Evolutionary conservation across 352 stramenopile genomes (phyloP).

Genomic region (Phytophthora hibernalis): DNA sequence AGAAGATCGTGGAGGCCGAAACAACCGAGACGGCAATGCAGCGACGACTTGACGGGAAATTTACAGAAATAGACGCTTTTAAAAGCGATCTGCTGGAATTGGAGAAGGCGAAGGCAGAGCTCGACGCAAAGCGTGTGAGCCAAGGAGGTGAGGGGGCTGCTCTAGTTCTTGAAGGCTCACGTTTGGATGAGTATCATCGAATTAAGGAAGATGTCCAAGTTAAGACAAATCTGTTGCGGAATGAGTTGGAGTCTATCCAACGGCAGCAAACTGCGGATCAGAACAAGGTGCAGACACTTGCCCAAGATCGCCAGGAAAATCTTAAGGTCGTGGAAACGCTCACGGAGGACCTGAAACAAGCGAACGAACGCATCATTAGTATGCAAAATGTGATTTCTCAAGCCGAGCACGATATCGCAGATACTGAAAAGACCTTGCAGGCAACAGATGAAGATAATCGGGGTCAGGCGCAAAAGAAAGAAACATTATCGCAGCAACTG

Average conservation of each 20-base stretch:
- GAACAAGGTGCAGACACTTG: constrained; percentile 76
- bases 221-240: constrained; percentile 76
- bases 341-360: constrained; percentile 62
- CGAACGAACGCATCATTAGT: constrained; percentile 70
- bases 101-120: constrained; percentile 57
- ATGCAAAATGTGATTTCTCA: constrained; percentile 76
- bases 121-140: constrained; percentile 50
- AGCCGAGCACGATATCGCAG: constrained; percentile 63
- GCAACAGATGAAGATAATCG: constrained; percentile 70
- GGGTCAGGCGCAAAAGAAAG: constrained; percentile 64
- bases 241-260: constrained; percentile 73
- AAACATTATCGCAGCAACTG: constrained; percentile 70
- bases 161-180: constrained; percentile 66
- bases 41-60: constrained; percentile 86
- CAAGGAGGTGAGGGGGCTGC: constrained; percentile 53
- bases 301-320: constrained; percentile 78
- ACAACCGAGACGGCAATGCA: constrained; percentile 60
- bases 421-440: constrained; percentile 60
- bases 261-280: constrained; percentile 71
- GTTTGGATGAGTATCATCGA: constrained; percentile 85
- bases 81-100: constrained; percentile 74
- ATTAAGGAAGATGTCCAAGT: constrained; percentile 80
- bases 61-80: constrained; percentile 84
- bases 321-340: constrained; percentile 72
- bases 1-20: constrained; percentile 69